Percentiles rank a stretch among this genome's conserved stretches.
Conservation (phyloP, 345 rosid genomes). For the Rhodomyrtus tomentosa region DNA sequence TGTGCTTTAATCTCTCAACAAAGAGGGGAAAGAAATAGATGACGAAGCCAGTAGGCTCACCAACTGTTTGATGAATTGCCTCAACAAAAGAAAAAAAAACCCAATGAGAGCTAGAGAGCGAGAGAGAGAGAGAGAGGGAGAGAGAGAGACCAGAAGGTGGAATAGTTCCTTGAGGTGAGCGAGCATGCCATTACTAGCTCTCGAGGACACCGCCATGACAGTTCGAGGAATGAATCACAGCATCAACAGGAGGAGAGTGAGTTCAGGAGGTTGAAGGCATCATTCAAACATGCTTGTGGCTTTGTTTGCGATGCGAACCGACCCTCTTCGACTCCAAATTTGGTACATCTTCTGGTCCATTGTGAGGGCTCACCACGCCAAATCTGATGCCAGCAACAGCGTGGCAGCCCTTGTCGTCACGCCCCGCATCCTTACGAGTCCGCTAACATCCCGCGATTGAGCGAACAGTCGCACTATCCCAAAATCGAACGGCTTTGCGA, state of each 20-base stretch:
- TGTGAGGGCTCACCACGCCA: too few relatives aligned
- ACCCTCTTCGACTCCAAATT: not conserved
- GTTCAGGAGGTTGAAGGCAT: not conserved
- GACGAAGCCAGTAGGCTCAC: not conserved
- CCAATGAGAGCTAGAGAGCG: not conserved
- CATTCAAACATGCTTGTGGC: not conserved
- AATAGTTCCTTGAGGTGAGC: slow-evolving; percentile 30
- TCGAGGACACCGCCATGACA: slow-evolving; percentile 30
- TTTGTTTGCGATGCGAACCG: not conserved
- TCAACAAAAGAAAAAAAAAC: not conserved
- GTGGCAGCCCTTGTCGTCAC: too few relatives aligned
- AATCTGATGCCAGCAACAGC: too few relatives aligned
- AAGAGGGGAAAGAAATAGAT: not conserved
- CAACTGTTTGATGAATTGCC: slow-evolving; percentile 7
- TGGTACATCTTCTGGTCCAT: too few relatives aligned
- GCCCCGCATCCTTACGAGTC: too few relatives aligned
- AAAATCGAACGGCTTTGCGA: too few relatives aligned
- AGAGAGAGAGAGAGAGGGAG: too few relatives aligned
- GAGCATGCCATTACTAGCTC: slow-evolving; percentile 10
- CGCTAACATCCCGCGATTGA: too few relatives aligned
- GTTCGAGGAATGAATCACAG: not conserved
- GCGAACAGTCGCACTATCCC: too few relatives aligned
- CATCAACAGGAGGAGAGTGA: not conserved
- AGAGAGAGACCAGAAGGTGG: slow-evolving; percentile 28
- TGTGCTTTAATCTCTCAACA: slow-evolving; percentile 26